A percentile compares a stretch with the other conserved stretches of the same genome.
Conservation (phyloP, 2,329 filamentous ascomycete species). For the Aureobasidium sp. region DNA sequence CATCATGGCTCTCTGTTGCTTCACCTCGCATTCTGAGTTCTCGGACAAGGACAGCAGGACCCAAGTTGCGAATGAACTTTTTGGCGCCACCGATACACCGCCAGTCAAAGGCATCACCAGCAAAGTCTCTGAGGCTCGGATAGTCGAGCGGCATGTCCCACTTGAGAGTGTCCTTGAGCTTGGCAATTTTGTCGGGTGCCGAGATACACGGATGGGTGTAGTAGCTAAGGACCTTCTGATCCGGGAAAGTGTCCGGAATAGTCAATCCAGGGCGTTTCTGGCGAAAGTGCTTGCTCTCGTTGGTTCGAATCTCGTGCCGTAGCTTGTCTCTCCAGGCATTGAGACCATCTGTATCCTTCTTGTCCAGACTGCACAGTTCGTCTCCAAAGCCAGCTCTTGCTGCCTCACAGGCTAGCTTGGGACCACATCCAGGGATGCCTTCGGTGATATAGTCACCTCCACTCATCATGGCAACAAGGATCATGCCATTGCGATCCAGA, state of each 20-base stretch:
- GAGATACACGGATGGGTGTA: constrained; percentile 88
- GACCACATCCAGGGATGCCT: constrained; percentile 79
- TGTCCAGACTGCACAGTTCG: constrained; percentile 60
- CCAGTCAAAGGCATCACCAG: constrained; percentile 81
- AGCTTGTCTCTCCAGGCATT: constrained; percentile 65
- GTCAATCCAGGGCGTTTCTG: constrained; percentile 64
- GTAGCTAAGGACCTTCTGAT: constrained; percentile 69
- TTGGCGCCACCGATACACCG: constrained; percentile 67
- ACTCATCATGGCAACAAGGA: constrained; percentile 87
- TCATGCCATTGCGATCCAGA: constrained; percentile 81
- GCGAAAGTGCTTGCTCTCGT: constrained; percentile 74
- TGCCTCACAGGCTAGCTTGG: constrained; percentile 83
- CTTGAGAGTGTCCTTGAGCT: constrained; percentile 46
- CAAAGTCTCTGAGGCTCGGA: constrained; percentile 62
- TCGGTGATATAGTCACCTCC: constrained; percentile 90
- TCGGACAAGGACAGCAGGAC: constrained; percentile 65
- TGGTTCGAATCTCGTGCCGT: constrained; percentile 69
- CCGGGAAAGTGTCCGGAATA: constrained; percentile 77
- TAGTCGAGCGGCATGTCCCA: constrained; percentile 63
- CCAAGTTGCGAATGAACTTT: constrained; percentile 76
- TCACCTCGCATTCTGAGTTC: constrained; percentile 41
- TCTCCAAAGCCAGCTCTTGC: constrained; percentile 80
- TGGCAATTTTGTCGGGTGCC: constrained; percentile 47
- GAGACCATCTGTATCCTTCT: constrained; percentile 53
- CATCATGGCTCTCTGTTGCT: constrained; percentile 9